A percentile compares a stretch with the other conserved stretches of the same genome.
Evolutionary conservation across 371 early-diverging fungal species (phyloP).

Genomic region (Mucor irregularis): DNA sequence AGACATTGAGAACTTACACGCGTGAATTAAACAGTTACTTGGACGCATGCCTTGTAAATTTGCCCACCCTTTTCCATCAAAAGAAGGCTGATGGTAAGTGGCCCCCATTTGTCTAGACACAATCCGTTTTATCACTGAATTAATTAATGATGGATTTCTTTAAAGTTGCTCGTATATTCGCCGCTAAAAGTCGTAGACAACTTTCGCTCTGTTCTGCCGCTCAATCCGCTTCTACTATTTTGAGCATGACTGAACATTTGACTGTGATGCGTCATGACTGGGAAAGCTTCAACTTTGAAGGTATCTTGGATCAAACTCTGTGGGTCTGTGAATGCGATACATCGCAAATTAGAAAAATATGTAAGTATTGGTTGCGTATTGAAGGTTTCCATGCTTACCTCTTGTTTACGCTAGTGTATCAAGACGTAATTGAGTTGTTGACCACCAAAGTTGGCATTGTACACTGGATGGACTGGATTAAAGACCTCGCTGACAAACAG

Average conservation of each 20-base stretch:
- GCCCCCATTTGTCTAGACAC: not conserved
- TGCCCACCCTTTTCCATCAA: slow-evolving; percentile 31
- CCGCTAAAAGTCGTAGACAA: slow-evolving; percentile 53
- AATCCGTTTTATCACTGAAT: not conserved
- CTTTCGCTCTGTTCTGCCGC: slow-evolving; percentile 56
- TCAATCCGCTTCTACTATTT: slow-evolving; percentile 39
- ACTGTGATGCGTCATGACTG: slow-evolving; percentile 52
- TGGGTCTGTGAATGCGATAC: slow-evolving; percentile 58
- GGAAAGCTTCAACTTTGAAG: slow-evolving; percentile 50
- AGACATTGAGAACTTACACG: slow-evolving; percentile 42
- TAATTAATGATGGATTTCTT: not conserved
- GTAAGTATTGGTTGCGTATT: slow-evolving; percentile 21
- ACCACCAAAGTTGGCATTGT: slow-evolving; percentile 27
- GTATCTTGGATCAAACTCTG: slow-evolving; percentile 49
- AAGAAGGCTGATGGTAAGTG: slow-evolving; percentile 36
- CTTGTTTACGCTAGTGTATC: slow-evolving; percentile 26
- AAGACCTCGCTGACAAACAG: slow-evolving; percentile 35
- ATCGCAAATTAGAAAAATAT: slow-evolving; percentile 32
- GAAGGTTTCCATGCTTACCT: not conserved
- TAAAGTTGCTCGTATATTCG: slow-evolving; percentile 56
- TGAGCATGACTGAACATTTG: slow-evolving; percentile 28
- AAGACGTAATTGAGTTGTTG: slow-evolving; percentile 40
- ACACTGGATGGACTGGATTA: slow-evolving; percentile 52
- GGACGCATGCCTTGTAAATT: slow-evolving; percentile 23
- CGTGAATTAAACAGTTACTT: slow-evolving; percentile 41